A percentile compares a stretch with the other conserved stretches of the same genome.
Evolutionary conservation across 2,329 filamentous ascomycete species (phyloP).

Genomic region (Aspergillus fijiensis): DNA sequence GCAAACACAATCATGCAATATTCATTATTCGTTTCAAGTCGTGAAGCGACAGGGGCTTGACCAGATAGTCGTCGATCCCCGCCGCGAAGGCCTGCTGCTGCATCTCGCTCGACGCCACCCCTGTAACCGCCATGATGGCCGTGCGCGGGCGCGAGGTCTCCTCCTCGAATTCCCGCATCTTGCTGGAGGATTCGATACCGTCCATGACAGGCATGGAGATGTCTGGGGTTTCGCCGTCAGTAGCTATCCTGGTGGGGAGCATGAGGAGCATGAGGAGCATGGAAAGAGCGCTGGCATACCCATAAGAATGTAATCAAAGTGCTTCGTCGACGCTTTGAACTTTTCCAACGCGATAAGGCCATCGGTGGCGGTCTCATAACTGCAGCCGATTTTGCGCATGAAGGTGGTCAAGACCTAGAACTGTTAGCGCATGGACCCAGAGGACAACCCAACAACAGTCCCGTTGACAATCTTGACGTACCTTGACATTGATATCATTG

Average conservation of each 20-base stretch:
- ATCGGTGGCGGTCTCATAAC: slow-evolving; percentile 39
- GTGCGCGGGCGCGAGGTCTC: slow-evolving; percentile 22
- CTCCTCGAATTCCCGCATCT: slow-evolving; percentile 40
- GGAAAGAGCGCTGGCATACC: slow-evolving; percentile 19
- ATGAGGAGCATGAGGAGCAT: background rate
- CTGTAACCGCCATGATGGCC: slow-evolving; percentile 34
- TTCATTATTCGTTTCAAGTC: slow-evolving; percentile 33
- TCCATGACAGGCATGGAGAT: slow-evolving; percentile 48
- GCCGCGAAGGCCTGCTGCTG: slow-evolving; percentile 32
- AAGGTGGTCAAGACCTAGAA: slow-evolving; percentile 39
- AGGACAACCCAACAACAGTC: too few relatives aligned
- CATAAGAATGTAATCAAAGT: slow-evolving; percentile 40
- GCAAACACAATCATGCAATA: slow-evolving; percentile 18
- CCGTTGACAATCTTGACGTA: background rate
- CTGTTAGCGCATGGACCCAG: background rate
- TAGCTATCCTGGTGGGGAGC: background rate
- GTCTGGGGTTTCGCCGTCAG: slow-evolving; percentile 26
- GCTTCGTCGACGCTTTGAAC: slow-evolving; percentile 27
- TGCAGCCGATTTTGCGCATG: slow-evolving; percentile 38
- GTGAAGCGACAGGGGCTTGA: slow-evolving; percentile 33
- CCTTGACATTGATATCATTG: slow-evolving; percentile 43
- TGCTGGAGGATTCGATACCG: slow-evolving; percentile 43
- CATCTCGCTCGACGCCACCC: slow-evolving; percentile 33
- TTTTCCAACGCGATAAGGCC: slow-evolving; percentile 41
- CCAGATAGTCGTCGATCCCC: slow-evolving; percentile 33